Evolutionary conservation across 176 grass and related monocot species (phyloP).

Genomic region (Canna indica): DNA sequence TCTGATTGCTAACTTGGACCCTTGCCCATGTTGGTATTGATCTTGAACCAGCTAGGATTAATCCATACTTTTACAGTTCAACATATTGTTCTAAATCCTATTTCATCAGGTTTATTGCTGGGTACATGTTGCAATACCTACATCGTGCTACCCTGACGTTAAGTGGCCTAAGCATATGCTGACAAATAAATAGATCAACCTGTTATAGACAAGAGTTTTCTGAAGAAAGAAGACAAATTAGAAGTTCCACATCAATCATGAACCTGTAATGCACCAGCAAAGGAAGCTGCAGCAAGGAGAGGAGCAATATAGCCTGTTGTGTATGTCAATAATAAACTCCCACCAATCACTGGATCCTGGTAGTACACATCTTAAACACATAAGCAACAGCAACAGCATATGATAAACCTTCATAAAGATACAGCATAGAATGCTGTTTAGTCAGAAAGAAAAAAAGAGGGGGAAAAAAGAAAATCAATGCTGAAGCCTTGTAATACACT

Average conservation of each 20-base stretch:
- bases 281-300: conserved; percentile 92
- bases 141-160: not conserved
- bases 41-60: not conserved
- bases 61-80: not conserved
- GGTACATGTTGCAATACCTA: not conserved
- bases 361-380: conserved; percentile 16
- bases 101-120: not conserved
- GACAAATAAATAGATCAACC: not conserved
- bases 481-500: not conserved
- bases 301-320: conserved; percentile 92
- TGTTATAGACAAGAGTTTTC: not conserved
- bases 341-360: conserved; percentile 81
- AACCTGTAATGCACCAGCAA: conserved; percentile 96
- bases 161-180: not conserved
- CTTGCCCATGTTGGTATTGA: not conserved
- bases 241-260: not conserved
- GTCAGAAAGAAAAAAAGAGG: not conserved
- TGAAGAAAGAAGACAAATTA: not conserved
- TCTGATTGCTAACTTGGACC: not conserved
- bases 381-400: not conserved
- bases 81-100: too few species aligned
- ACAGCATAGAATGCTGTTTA: not conserved
- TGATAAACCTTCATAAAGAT: not conserved
- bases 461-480: not conserved
- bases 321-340: conserved; percentile 86